Evolutionary conservation across 352 stramenopile genomes (phyloP).

Genomic region (Globisporangium middletonii): DNA sequence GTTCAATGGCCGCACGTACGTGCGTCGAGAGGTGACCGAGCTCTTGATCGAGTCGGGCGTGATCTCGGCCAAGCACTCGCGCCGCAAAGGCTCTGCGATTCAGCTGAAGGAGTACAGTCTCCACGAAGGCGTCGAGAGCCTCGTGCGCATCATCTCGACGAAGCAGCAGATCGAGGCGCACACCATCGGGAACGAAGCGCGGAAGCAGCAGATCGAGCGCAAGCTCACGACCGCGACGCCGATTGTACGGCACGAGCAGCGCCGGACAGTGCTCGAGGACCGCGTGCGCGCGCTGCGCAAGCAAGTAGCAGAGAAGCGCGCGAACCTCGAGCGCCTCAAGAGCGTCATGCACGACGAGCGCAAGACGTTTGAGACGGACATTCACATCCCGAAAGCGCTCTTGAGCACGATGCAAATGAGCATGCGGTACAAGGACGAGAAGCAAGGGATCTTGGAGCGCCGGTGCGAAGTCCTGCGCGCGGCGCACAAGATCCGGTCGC

Average conservation of each 20-base stretch:
- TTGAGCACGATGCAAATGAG: constrained; percentile 78
- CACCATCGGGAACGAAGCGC: constrained; percentile 28
- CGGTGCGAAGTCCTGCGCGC: constrained; percentile 70
- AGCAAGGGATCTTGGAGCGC: constrained; percentile 67
- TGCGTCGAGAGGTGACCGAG: constrained; percentile 66
- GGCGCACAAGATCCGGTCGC: constrained; percentile 77
- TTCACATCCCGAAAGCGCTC: constrained; percentile 74
- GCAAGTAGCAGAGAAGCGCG: constrained; percentile 49
- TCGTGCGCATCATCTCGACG: constrained; percentile 48
- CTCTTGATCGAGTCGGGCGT: constrained; percentile 58
- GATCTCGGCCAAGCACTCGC: constrained; percentile 58
- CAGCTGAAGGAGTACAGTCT: constrained; percentile 75
- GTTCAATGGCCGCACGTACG: constrained; percentile 57
- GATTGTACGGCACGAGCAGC: constrained; percentile 39
- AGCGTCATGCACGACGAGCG: constrained; percentile 69
- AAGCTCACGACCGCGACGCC: constrained; percentile 33
- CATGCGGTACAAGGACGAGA: constrained; percentile 79
- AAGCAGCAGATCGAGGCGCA: constrained; percentile 43
- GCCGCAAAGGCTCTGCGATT: constrained; percentile 70
- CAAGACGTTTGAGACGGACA: constrained; percentile 72
- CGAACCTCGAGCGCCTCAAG: constrained; percentile 48
- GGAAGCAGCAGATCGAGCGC: constrained; percentile 51
- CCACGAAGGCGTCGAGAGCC: constrained; percentile 61
- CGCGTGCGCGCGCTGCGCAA: constrained; percentile 41
- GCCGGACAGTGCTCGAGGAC: constrained; percentile 35